Percentiles rank a stretch among this genome's conserved stretches.
Conservation (phyloP, 257 asterid species). For the Oldenlandia corymbosa region DNA sequence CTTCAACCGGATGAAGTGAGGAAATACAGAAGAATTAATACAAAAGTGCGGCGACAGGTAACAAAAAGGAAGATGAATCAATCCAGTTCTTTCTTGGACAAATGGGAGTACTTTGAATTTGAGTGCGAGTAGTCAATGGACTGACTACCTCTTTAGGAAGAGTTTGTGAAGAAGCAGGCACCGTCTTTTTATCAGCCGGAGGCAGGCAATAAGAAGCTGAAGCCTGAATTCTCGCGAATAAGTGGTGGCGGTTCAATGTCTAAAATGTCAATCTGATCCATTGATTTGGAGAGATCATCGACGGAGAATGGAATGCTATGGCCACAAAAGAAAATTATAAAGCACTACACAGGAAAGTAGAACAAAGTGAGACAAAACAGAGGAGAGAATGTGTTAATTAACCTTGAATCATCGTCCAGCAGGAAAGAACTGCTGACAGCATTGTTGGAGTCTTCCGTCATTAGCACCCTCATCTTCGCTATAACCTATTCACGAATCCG, state of each 20-base stretch:
- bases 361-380: slow-evolving; percentile 6
- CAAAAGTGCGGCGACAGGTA: background rate
- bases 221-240: slow-evolving; percentile 92
- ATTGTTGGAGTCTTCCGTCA: slow-evolving; percentile 97
- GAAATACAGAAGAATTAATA: no score
- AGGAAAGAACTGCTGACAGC: slow-evolving; percentile 98
- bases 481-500: slow-evolving; percentile 53
- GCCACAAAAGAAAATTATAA: background rate
- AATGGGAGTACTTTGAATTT: background rate
- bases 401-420: slow-evolving; percentile 98
- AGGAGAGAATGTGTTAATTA: slow-evolving; percentile 20
- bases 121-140: background rate
- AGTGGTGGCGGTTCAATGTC: slow-evolving; percentile 99
- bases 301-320: slow-evolving; percentile 97
- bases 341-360: background rate
- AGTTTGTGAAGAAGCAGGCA: background rate
- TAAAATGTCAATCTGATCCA: slow-evolving; percentile 78
- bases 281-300: slow-evolving; percentile 93
- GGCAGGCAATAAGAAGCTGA: slow-evolving; percentile 77
- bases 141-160: slow-evolving; percentile 1
- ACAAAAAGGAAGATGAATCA: background rate
- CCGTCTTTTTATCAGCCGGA: slow-evolving; percentile 42
- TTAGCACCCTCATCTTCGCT: slow-evolving; percentile 75
- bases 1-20: background rate
- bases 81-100: background rate